Base-by-base conservation (phyloP, 163 green algal genomes). In the Trebouxia gelatinosa region DNA sequence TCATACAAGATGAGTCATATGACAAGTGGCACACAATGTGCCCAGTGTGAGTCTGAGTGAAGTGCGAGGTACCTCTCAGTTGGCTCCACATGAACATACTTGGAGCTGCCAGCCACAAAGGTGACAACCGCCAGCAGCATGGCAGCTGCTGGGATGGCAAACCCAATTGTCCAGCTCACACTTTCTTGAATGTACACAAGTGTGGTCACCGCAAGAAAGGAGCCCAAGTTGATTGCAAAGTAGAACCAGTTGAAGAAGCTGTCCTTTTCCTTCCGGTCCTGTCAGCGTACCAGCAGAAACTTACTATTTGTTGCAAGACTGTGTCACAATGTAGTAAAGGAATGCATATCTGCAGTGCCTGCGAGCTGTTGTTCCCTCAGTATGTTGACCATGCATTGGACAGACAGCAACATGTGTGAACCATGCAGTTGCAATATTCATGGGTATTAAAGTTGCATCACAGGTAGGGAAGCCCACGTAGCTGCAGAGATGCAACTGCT, bases 171-270 rank as follows among this genome's bases (percentile, higher is more conserved):
- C 94, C 94, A 98, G 40, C 75, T 89, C 28, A 97, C 80, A 48
- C 86, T 82, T 81, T 95, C 89, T 84, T 97, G 92, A 43, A 97
- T 86, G 82, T 92, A 95, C 31, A 97, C 92, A 9, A 97, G 89
- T 40, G 89, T 85, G 0, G 92, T 95, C 59, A 90, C 91, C 3
- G 93, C 91, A 71, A 97, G 86, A 46, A 98, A 80, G 23, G 85
- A 92, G 59, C 94, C 94, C 13, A 98, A 78, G 82, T 99, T 99
- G 84, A 99, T 95, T 61, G 90, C 91, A 79, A 98, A 93, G 87
- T 99, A 99, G 83, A 99, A 99, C 85, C 89, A 97, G 87, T 98
- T 98, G 85, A 98, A 98, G 85, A 98, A 98, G 48, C 77, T 87
- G 74, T 87, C 86, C 84, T 97, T 98, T 83, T 96, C 94, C 9